Evolutionary conservation across 306 rosid genomes (phyloP).

Genomic region (Begonia masoniana): DNA sequence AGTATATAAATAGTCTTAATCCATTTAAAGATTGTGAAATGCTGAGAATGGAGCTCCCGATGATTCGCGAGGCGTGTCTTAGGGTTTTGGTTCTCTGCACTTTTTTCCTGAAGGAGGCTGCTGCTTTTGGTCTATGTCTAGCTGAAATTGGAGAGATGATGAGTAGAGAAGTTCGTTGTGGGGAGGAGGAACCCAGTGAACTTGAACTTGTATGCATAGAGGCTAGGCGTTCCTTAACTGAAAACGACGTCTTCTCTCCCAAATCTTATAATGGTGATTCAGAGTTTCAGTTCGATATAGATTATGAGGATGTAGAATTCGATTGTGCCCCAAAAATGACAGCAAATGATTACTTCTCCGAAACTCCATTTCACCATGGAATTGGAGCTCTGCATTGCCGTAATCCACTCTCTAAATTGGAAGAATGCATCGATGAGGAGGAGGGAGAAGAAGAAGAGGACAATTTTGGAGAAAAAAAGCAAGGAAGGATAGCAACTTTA

Average conservation of each 20-base stretch:
- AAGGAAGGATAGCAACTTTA: slow-evolving; percentile 14
- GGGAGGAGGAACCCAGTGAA: slow-evolving; percentile 96
- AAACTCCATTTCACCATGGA: slow-evolving; percentile 38
- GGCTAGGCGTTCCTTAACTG: slow-evolving; percentile 56
- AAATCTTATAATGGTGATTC: slow-evolving; percentile 32
- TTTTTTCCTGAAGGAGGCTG: slow-evolving; percentile 81
- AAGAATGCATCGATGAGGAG: slow-evolving; percentile 62
- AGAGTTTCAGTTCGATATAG: slow-evolving; percentile 62
- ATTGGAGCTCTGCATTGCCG: slow-evolving; percentile 33
- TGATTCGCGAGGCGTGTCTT: slow-evolving; percentile 94
- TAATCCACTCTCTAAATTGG: slow-evolving; percentile 54
- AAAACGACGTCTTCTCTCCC: slow-evolving; percentile 57
- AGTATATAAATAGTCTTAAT: slow-evolving; percentile 48
- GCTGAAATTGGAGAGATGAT: slow-evolving; percentile 99
- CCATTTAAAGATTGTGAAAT: slow-evolving; percentile 57
- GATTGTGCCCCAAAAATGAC: slow-evolving; percentile 18
- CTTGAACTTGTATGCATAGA: slow-evolving; percentile 90
- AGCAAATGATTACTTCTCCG: slow-evolving; percentile 27
- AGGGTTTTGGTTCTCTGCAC: slow-evolving; percentile 88
- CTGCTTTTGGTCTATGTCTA: slow-evolving; percentile 65
- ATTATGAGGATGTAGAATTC: slow-evolving; percentile 47
- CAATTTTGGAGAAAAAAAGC: slow-evolving; percentile 29
- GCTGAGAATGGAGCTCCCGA: slow-evolving; percentile 74
- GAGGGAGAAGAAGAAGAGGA: slow-evolving; percentile 37
- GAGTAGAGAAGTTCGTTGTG: slow-evolving; percentile 81